Percentiles rank a stretch among this genome's conserved stretches.
These are phyloP conservation scores for Triticum dicoccoides DNA, from an alignment of 176 grass and related monocot species.

Conservation along the genomic window DNA sequence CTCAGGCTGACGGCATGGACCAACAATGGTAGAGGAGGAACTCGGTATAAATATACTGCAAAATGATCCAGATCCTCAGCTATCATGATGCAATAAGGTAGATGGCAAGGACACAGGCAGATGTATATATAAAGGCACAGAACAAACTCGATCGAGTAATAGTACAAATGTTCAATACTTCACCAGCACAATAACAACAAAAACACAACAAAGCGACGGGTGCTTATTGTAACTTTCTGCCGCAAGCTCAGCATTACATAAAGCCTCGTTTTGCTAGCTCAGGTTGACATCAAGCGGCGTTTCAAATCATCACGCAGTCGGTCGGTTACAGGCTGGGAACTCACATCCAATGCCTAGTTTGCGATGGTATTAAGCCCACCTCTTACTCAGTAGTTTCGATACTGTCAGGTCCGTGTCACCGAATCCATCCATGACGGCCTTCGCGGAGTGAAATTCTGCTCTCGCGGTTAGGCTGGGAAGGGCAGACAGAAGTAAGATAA, in stretches of 20 bases:
- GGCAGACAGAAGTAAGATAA: not conserved
- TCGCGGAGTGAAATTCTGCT: slow-evolving; percentile 77
- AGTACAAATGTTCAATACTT: not conserved
- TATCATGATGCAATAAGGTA: not conserved
- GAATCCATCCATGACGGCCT: slow-evolving; percentile 78
- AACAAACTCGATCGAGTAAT: not conserved
- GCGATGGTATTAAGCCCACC: slow-evolving; percentile 23
- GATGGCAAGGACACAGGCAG: not conserved
- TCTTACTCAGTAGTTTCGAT: slow-evolving; percentile 66
- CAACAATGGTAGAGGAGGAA: not conserved
- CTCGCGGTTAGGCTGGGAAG: slow-evolving; percentile 56
- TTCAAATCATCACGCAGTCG: not conserved
- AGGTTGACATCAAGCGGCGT: not conserved
- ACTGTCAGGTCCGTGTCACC: slow-evolving; percentile 70
- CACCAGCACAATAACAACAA: not conserved
- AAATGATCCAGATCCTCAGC: not conserved
- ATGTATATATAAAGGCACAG: not conserved
- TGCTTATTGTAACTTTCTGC: not conserved
- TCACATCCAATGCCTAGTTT: not conserved
- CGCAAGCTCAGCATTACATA: not conserved
- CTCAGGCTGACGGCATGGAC: too few species aligned
- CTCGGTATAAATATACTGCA: not conserved
- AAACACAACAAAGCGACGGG: not conserved
- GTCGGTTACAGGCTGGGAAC: not conserved
- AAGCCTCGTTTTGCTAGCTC: not conserved